Percentiles rank a stretch among this genome's conserved stretches.
phyloP scores from a whole-genome alignment of 2,329 filamentous ascomycete genomes.

The Fusarium metavorans region DNA sequence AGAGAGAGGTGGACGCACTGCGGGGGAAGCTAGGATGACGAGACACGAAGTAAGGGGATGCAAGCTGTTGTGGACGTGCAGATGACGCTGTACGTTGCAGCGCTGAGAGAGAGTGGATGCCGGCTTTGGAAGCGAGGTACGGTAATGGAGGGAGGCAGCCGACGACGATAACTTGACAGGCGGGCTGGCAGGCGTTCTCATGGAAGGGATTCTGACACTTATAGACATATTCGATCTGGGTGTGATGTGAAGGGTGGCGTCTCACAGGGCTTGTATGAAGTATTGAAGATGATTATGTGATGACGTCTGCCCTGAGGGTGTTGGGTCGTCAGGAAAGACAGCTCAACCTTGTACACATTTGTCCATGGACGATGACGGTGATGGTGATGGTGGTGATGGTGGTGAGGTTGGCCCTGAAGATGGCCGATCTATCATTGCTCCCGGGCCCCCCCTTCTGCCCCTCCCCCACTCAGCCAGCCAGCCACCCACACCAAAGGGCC shows the following conservation, averaged over 20 bases:
- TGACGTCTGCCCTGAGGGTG: conserved; percentile 27
- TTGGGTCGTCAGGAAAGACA: conserved; percentile 15
- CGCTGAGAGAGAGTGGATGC: conserved; percentile 15
- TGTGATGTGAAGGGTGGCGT: conserved; percentile 7
- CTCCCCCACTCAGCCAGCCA: conserved; percentile 15
- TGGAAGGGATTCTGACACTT: conserved; percentile 29
- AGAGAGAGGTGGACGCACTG: conserved; percentile 80
- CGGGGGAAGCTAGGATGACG: conserved; percentile 49
- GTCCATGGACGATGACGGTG: conserved; percentile 2
- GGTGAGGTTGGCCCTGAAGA: background rate
- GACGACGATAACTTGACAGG: conserved; percentile 20
- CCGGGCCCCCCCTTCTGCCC: conserved; percentile 1
- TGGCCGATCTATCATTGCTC: conserved; percentile 6
- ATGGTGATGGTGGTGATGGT: conserved; percentile 15
- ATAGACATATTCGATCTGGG: conserved; percentile 33
- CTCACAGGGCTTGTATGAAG: conserved; percentile 19
- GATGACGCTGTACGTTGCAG: conserved; percentile 18
- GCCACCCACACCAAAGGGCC: conserved; percentile 30
- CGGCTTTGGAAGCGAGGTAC: conserved; percentile 12
- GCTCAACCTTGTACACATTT: conserved; percentile 8
- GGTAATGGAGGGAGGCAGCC: conserved; percentile 12
- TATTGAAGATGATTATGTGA: conserved; percentile 36
- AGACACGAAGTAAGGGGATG: conserved; percentile 4
- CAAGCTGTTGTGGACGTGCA: background rate
- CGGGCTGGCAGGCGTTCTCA: conserved; percentile 31